Evolutionary conservation across 495 filamentous ascomycete genomes (phyloP).

Genomic region (Cercophora samala): DNA sequence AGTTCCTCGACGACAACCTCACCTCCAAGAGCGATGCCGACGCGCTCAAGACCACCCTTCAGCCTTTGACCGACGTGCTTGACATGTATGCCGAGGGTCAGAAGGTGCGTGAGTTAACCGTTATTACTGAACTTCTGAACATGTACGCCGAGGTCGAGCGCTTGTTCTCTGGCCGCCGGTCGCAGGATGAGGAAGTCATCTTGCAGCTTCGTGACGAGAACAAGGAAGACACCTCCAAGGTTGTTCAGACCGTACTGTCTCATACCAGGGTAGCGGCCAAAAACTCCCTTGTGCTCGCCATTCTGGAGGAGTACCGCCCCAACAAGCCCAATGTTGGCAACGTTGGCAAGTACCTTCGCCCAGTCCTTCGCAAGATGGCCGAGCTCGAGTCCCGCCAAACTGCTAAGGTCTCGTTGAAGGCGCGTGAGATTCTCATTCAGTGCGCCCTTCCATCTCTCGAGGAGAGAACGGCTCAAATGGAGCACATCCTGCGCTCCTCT

Average conservation of each 20-base stretch:
- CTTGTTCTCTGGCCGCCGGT: conserved; percentile 77
- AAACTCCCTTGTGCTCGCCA: conserved; percentile 89
- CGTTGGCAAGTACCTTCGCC: conserved; percentile 82
- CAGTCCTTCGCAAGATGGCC: conserved; percentile 76
- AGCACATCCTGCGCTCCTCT: conserved; percentile 94
- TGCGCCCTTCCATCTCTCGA: conserved; percentile 94
- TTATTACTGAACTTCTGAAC: conserved; percentile 73
- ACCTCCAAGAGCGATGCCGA: conserved; percentile 59
- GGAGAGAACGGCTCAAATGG: conserved; percentile 93
- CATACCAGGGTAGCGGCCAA: conserved; percentile 89
- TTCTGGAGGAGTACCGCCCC: conserved; percentile 89
- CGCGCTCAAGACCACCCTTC: conserved; percentile 66
- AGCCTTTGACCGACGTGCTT: conserved; percentile 78
- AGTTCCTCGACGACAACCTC: conserved; percentile 88
- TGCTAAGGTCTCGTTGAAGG: conserved; percentile 94
- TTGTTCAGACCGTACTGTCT: conserved; percentile 85
- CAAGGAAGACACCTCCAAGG: conserved; percentile 80
- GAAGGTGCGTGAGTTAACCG: conserved; percentile 83
- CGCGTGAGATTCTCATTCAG: conserved; percentile 93
- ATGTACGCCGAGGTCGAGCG: conserved; percentile 80
- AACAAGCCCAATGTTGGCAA: conserved; percentile 89
- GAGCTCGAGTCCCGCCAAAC: conserved; percentile 85
- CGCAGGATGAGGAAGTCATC: conserved; percentile 91
- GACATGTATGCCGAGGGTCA: conserved; percentile 81
- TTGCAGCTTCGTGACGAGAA: conserved; percentile 92